Conservation (phyloP, 805 yeast species). For the Metschnikowia reukaufii region DNA sequence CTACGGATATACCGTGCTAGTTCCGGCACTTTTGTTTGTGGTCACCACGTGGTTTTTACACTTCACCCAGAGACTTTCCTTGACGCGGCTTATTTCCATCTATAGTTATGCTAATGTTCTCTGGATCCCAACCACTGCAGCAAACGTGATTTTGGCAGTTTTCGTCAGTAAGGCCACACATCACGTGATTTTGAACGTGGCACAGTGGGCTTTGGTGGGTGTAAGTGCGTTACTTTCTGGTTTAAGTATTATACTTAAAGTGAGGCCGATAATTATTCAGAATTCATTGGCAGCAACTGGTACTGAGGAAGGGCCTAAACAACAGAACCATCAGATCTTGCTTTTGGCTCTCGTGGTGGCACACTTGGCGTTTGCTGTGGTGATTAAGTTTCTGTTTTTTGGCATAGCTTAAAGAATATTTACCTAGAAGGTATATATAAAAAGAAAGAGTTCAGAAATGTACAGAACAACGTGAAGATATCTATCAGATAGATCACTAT, state of each 20-base stretch:
- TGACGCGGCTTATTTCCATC: conserved; percentile 64
- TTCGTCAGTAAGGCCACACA: conserved; percentile 39
- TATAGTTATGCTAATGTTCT: conserved; percentile 82
- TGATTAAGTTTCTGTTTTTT: conserved; percentile 67
- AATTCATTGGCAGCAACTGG: conserved; percentile 35
- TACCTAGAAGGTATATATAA: too few relatives aligned
- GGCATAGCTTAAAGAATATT: conserved; percentile 8
- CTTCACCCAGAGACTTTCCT: conserved; percentile 47
- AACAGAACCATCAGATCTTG: conserved; percentile 28
- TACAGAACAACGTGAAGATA: too few relatives aligned
- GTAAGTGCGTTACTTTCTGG: conserved; percentile 65
- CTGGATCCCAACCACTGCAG: conserved; percentile 81
- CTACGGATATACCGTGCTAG: conserved; percentile 70
- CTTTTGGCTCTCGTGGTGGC: conserved; percentile 43
- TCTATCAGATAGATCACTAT: too few relatives aligned
- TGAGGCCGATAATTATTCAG: conserved; percentile 37
- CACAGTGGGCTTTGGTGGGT: conserved; percentile 64
- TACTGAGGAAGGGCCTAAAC: conserved; percentile 28
- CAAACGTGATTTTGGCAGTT: conserved; percentile 58
- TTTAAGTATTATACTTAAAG: conserved; percentile 48
- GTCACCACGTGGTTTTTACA: conserved; percentile 54
- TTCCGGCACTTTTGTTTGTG: conserved; percentile 59
- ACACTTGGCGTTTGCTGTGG: conserved; percentile 59
- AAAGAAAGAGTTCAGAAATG: too few relatives aligned
- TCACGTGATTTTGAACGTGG: conserved; percentile 40